phyloP scores from a whole-genome alignment of 2,329 filamentous ascomycete genomes.

The Colletotrichum sp. region DNA sequence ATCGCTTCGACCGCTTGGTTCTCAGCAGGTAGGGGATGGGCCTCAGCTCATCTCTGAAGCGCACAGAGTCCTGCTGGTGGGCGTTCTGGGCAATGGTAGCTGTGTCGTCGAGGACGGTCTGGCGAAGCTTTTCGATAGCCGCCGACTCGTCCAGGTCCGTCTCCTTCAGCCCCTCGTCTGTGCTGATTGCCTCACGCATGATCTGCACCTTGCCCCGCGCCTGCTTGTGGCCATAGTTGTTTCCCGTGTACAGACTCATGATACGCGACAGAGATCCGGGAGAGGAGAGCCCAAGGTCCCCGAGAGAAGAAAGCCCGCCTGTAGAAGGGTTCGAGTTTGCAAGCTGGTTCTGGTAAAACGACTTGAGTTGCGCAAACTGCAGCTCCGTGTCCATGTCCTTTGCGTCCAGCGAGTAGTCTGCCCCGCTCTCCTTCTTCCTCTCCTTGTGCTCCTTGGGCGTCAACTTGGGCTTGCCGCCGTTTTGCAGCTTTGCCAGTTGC shows the following conservation, averaged over 20 bases:
- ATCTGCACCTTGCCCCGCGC: slow-evolving; percentile 62
- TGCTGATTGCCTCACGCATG: slow-evolving; percentile 80
- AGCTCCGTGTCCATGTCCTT: slow-evolving; percentile 66
- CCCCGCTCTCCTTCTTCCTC: slow-evolving; percentile 55
- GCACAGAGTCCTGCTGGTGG: slow-evolving; percentile 56
- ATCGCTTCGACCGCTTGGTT: slow-evolving; percentile 93
- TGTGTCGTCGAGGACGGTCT: slow-evolving; percentile 69
- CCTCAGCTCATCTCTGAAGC: slow-evolving; percentile 76
- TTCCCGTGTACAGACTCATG: slow-evolving; percentile 86
- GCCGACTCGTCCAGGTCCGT: slow-evolving; percentile 66
- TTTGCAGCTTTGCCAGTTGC: slow-evolving; percentile 76
- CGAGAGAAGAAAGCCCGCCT: slow-evolving; percentile 48
- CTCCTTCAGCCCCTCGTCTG: slow-evolving; percentile 74
- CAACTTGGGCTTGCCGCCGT: slow-evolving; percentile 59
- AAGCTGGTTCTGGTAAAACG: slow-evolving; percentile 84
- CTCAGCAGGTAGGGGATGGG: slow-evolving; percentile 84
- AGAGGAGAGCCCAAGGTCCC: slow-evolving; percentile 69
- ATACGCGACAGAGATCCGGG: slow-evolving; percentile 85
- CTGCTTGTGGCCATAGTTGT: slow-evolving; percentile 68
- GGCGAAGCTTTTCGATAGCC: slow-evolving; percentile 64
- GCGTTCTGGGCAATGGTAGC: slow-evolving; percentile 53
- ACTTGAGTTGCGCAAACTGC: slow-evolving; percentile 75
- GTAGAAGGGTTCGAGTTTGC: slow-evolving; percentile 63
- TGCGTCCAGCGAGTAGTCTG: slow-evolving; percentile 45
- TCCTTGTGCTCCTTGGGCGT: slow-evolving; percentile 58